Base-by-base conservation (phyloP, 2,329 filamentous ascomycete genomes). In the Beauveria caledonica region DNA sequence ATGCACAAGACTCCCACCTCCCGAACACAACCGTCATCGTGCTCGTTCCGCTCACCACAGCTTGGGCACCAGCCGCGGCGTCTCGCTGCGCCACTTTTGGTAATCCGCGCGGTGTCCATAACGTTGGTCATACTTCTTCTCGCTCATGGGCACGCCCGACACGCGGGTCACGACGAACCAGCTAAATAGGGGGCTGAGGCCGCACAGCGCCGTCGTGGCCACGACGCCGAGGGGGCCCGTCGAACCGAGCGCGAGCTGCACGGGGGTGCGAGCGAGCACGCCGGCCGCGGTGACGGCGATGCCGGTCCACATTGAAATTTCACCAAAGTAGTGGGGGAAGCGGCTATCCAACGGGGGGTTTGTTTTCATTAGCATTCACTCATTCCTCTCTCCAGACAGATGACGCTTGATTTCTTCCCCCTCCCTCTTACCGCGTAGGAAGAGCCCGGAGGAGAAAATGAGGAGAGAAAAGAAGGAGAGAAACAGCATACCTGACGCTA, bases 241-340 rank as follows among this genome's bases (percentile, higher is more conserved):
- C 42, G 87, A 67, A 0, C 85, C 84, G 67, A 89, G 78, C 0
- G 80, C 84, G 1, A 75, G 67, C 69, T 84, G 82, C 1, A 82
- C 81, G 0, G 81, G 78, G n/a, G 71, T 73, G 15, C 76, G 75
- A 1, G 80, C 71, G 53, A 90, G 73, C 1, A 84, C 74, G 1
- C 85, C 84, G 0, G 80, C 83, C 0, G 83, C 79, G 1, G 77
- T 72, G 5, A 83, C 80, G 0, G 86, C 85, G 61, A 89, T 81
- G 1, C 87, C 86, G 0, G 81, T 84, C 87, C 86, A 90, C 36
- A 90, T 74, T 11, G 83, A 86, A 29, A 78, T 79, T 70, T 89
- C 86, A n/a, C 86, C 87, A 69, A 89, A 87, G 74, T 89, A 89
- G 67, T 89, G 87, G 0, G 86, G 86, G 71, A 87, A 84, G 62